Conservation (phyloP, 345 rosid genomes). For the Aurinia saxatilis region DNA sequence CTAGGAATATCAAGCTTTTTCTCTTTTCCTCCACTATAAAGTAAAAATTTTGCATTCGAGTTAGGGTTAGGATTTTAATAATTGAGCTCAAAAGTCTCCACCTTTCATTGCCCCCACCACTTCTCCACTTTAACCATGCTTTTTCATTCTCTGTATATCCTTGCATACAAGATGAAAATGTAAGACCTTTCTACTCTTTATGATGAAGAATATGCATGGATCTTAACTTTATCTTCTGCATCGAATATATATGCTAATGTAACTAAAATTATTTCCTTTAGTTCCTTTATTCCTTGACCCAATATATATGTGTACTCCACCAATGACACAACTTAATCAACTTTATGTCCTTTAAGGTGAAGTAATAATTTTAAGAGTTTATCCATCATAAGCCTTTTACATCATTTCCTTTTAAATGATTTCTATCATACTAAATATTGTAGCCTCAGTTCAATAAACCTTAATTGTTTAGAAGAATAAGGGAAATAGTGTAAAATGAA, state of each 20-base stretch:
- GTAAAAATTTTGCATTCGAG: constrained; percentile 21
- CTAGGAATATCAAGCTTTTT: constrained; percentile 30
- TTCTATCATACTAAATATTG: neutral
- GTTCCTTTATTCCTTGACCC: constrained; percentile 28
- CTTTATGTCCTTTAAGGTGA: neutral
- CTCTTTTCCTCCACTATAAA: constrained; percentile 23
- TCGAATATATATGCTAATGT: constrained; percentile 26
- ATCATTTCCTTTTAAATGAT: neutral
- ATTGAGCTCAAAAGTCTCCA: constrained; percentile 34
- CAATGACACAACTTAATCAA: constrained; percentile 3
- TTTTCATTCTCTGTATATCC: constrained; percentile 14
- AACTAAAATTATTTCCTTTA: constrained; percentile 7
- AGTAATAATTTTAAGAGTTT: constrained; percentile 1
- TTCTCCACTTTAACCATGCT: constrained; percentile 23
- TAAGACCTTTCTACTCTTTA: constrained; percentile 21
- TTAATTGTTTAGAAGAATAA: neutral
- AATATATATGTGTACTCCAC: constrained; percentile 10
- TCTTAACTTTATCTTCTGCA: constrained; percentile 26
- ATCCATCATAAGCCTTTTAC: neutral
- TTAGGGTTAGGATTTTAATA: constrained; percentile 26
- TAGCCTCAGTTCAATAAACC: neutral
- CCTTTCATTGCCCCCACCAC: constrained; percentile 31
- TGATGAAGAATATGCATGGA: constrained; percentile 35
- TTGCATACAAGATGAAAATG: constrained; percentile 18
- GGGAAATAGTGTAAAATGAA: neutral